phyloP scores from a whole-genome alignment of 108 stramenopile genomes.

The Cylindrotheca closterium region DNA sequence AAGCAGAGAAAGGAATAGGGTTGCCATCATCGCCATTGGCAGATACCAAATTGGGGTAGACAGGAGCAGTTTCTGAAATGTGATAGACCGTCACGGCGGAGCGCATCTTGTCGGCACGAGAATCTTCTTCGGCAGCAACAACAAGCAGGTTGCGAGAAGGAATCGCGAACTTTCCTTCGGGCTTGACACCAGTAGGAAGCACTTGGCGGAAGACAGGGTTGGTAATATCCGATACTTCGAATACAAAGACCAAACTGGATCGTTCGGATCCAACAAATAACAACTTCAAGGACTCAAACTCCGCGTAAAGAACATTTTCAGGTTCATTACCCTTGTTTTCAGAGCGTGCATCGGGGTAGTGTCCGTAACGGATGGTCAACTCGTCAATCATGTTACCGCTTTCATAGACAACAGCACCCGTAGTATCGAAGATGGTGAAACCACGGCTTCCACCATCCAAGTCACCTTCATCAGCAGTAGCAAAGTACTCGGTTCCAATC shows the following conservation, averaged over 20 bases:
- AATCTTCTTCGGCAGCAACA: slow-evolving; percentile 60
- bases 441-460: slow-evolving; percentile 62
- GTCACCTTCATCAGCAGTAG: slow-evolving; percentile 78
- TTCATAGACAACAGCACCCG: slow-evolving; percentile 46
- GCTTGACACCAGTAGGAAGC: slow-evolving; percentile 50
- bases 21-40: slow-evolving; percentile 11
- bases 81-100: slow-evolving; percentile 42
- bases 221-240: slow-evolving; percentile 32
- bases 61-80: slow-evolving; percentile 12
- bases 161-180: slow-evolving; percentile 48
- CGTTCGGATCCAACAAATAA: slow-evolving; percentile 67
- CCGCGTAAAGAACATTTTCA: slow-evolving; percentile 48
- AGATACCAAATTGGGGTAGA: slow-evolving; percentile 52
- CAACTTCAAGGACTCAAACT: slow-evolving; percentile 22
- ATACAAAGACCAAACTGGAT: slow-evolving; percentile 52
- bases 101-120: slow-evolving; percentile 50
- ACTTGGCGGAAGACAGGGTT: slow-evolving; percentile 49
- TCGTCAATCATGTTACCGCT: slow-evolving; percentile 47
- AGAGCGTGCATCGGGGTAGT: slow-evolving; percentile 75
- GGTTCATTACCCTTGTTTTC: slow-evolving; percentile 69
- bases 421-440: slow-evolving; percentile 53
- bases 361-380: slow-evolving; percentile 43
- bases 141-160: slow-evolving; percentile 39
- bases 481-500: slow-evolving; percentile 59
- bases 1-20: slow-evolving; percentile 56